Conservation (phyloP, 2,329 filamentous ascomycete genomes). For the Colletotrichum sp. region DNA sequence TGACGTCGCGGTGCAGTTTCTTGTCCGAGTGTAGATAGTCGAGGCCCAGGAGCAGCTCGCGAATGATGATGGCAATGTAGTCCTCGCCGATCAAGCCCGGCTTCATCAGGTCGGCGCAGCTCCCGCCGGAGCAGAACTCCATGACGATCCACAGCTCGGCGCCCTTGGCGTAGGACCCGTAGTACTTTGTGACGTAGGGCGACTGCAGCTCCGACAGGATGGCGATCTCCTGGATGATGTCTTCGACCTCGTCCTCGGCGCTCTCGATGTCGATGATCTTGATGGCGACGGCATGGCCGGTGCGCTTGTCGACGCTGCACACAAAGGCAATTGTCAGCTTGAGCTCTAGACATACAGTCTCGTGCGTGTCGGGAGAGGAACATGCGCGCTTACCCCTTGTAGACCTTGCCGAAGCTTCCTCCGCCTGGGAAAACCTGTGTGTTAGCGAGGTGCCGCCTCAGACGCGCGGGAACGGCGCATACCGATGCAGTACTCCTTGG, state of each 20-base stretch:
- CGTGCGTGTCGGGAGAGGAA: neutral
- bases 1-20: conserved; percentile 96
- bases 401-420: conserved; percentile 98
- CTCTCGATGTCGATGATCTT: conserved; percentile 99
- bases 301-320: conserved; percentile 85
- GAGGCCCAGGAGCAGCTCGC: conserved; percentile 86
- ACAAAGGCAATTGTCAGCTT: conserved; percentile 4
- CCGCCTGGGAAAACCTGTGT: conserved; percentile 64
- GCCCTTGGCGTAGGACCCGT: conserved; percentile 94
- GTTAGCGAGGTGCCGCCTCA: neutral
- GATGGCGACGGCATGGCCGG: conserved; percentile 93
- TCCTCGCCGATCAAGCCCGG: conserved; percentile 90
- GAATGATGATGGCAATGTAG: conserved; percentile 94
- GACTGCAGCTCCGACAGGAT: conserved; percentile 96
- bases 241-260: conserved; percentile 98
- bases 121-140: conserved; percentile 98
- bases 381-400: conserved; percentile 76
- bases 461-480: conserved; percentile 31
- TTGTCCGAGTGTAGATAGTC: conserved; percentile 95
- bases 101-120: conserved; percentile 95
- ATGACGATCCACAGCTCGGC: conserved; percentile 99
- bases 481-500: conserved; percentile 91
- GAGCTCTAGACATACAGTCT: neutral
- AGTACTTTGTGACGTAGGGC: conserved; percentile 96
- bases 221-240: conserved; percentile 98